Evolutionary conservation across 805 yeast species (phyloP).

Genomic region (Starmerella apicola): DNA sequence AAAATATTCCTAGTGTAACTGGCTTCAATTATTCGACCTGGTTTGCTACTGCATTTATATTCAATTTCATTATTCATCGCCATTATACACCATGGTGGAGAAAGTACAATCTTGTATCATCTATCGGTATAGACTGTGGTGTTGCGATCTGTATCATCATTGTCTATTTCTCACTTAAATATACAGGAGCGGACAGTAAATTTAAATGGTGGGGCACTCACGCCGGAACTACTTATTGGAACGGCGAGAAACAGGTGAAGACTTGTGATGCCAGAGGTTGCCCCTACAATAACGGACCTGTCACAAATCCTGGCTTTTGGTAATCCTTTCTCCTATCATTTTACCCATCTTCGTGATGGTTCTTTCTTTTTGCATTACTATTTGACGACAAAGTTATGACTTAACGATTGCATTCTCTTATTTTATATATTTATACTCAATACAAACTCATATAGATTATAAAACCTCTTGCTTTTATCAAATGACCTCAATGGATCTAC

Average conservation of each 20-base stretch:
- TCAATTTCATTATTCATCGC: slow-evolving; percentile 44
- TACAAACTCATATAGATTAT: too few relatives aligned
- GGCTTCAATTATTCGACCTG: slow-evolving; percentile 50
- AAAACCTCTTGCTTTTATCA: too few relatives aligned
- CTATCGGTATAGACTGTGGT: slow-evolving; percentile 56
- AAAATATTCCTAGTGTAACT: slow-evolving; percentile 60
- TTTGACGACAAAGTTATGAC: too few relatives aligned
- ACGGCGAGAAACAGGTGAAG: too few relatives aligned
- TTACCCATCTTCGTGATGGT: too few relatives aligned
- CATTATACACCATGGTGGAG: slow-evolving; percentile 48
- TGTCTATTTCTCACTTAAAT: slow-evolving; percentile 34
- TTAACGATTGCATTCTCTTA: too few relatives aligned
- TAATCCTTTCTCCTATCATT: too few relatives aligned
- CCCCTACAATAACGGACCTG: slow-evolving; percentile 2
- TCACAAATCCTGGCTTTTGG: too few relatives aligned
- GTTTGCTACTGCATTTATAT: slow-evolving; percentile 39
- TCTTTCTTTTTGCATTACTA: too few relatives aligned
- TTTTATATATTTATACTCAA: too few relatives aligned
- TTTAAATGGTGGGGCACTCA: slow-evolving; percentile 57
- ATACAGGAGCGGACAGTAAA: slow-evolving; percentile 27
- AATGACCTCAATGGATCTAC: too few relatives aligned
- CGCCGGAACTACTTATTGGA: slow-evolving; percentile 19
- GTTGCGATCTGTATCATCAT: slow-evolving; percentile 50
- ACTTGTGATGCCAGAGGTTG: slow-evolving; percentile 4
- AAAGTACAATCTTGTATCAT: slow-evolving; percentile 36